phyloP scores from a whole-genome alignment of 2,329 filamentous ascomycete species.

The Diaporthe nobilis region DNA sequence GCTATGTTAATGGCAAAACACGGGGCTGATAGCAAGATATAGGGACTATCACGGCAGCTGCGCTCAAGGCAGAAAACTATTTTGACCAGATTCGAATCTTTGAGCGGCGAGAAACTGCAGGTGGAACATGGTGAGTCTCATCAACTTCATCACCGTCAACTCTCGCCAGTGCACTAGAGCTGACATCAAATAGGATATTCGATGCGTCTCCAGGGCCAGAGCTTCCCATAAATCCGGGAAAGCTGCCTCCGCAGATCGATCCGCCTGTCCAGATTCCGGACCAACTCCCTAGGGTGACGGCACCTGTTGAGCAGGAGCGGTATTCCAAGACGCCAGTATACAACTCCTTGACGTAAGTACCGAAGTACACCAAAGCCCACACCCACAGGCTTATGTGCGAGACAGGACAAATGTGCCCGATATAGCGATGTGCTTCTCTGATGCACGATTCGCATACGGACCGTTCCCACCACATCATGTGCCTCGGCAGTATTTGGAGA shows the following conservation, averaged over 20 bases:
- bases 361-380: accelerated
- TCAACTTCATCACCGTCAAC: neutral
- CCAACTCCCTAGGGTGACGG: conserved; percentile 55
- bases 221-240: conserved; percentile 57
- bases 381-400: neutral
- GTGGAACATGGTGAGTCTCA: conserved; percentile 59
- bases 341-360: conserved; percentile 62
- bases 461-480: conserved; percentile 70
- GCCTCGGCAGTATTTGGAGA: conserved; percentile 68
- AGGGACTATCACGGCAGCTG: conserved; percentile 64
- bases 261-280: conserved; percentile 60
- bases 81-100: conserved; percentile 59
- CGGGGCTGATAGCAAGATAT: neutral
- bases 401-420: conserved; percentile 68
- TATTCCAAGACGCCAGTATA: conserved; percentile 66
- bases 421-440: conserved; percentile 70
- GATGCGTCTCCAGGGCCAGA: conserved; percentile 57
- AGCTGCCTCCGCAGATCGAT: conserved; percentile 60
- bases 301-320: conserved; percentile 60
- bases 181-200: conserved; percentile 60
- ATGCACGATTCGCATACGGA: conserved; percentile 66
- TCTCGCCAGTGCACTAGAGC: too few relatives aligned
- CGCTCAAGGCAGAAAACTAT: conserved; percentile 60
- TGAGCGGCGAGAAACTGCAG: conserved; percentile 58
- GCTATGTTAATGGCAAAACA: neutral